Conservation (phyloP, 345 rosid genomes). For the Luvunga scandens region DNA sequence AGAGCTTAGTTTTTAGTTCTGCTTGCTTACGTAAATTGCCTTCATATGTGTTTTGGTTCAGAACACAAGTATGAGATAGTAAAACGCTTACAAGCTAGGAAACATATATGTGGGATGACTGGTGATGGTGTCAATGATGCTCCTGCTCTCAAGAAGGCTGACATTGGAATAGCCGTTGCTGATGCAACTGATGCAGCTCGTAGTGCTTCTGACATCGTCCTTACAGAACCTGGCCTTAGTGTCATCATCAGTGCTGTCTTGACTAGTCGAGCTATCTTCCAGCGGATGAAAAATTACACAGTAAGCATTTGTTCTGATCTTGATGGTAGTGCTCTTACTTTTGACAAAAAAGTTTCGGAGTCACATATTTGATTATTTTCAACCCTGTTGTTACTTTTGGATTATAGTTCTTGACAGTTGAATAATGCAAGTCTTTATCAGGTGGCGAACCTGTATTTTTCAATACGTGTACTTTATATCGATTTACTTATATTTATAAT, state of each 20-base stretch:
- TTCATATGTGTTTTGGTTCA: constrained; percentile 26
- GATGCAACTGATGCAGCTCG: constrained; percentile 99
- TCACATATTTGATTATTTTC: not conserved
- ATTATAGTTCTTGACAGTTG: not conserved
- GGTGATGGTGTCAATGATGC: constrained; percentile 99
- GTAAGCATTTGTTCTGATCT: constrained; percentile 36
- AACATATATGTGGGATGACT: constrained; percentile 98
- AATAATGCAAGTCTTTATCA: not conserved
- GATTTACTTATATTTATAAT: constrained; percentile 13
- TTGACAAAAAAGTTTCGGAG: not conserved
- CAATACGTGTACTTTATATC: not conserved
- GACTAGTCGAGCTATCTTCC: constrained; percentile 96
- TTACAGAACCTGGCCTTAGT: constrained; percentile 97
- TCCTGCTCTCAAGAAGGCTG: constrained; percentile 98
- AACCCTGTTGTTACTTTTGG: not conserved
- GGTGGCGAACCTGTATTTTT: not conserved
- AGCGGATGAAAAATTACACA: constrained; percentile 96
- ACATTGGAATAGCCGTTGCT: constrained; percentile 98
- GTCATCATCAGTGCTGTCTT: constrained; percentile 97
- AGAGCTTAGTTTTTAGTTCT: not conserved
- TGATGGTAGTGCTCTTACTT: not conserved
- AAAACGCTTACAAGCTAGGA: constrained; percentile 91
- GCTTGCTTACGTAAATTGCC: not conserved
- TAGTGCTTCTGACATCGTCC: constrained; percentile 96
- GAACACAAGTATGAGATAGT: constrained; percentile 99